Percentiles rank a stretch among this genome's conserved stretches.
phyloP scores from a whole-genome alignment of 169 alveolate species.

The Eimeria tenella region DNA sequence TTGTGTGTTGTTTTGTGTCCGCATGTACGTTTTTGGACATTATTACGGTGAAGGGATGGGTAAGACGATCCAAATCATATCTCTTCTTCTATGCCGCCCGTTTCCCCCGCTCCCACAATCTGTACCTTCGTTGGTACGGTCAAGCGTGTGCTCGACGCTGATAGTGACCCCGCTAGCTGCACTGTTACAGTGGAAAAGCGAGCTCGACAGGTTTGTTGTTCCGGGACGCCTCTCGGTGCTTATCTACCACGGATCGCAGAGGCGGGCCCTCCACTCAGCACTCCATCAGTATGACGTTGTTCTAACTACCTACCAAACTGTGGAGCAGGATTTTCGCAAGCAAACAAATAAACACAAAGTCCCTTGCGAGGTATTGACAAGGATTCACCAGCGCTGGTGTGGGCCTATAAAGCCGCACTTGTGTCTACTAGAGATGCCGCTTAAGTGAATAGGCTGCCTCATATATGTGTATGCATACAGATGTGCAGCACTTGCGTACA shows the following conservation, averaged over 20 bases:
- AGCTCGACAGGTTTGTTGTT: constrained; percentile 83
- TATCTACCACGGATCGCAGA: constrained; percentile 85
- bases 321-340: constrained; percentile 86
- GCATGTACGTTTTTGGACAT: neutral
- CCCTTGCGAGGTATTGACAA: constrained; percentile 77
- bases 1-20: neutral
- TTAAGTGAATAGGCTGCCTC: too few relatives aligned
- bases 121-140: constrained; percentile 57
- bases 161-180: constrained; percentile 90
- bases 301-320: constrained; percentile 88
- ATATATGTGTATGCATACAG: too few relatives aligned
- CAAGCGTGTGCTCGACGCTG: constrained; percentile 84
- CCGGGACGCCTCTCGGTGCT: constrained; percentile 82
- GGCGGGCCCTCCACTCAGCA: constrained; percentile 84
- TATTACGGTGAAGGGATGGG: constrained; percentile 83
- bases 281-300: constrained; percentile 90
- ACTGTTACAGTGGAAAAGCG: constrained; percentile 87
- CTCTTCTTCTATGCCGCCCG: constrained; percentile 82
- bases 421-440: too few relatives aligned
- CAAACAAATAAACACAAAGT: constrained; percentile 81
- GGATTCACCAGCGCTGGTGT: too few relatives aligned
- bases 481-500: too few relatives aligned
- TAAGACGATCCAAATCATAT: constrained; percentile 87
- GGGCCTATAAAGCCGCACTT: too few relatives aligned
- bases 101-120: constrained; percentile 72